A percentile compares a stretch with the other conserved stretches of the same genome.
Conservation (phyloP, 306 rosid genomes). For the Mimosa bimucronata region DNA sequence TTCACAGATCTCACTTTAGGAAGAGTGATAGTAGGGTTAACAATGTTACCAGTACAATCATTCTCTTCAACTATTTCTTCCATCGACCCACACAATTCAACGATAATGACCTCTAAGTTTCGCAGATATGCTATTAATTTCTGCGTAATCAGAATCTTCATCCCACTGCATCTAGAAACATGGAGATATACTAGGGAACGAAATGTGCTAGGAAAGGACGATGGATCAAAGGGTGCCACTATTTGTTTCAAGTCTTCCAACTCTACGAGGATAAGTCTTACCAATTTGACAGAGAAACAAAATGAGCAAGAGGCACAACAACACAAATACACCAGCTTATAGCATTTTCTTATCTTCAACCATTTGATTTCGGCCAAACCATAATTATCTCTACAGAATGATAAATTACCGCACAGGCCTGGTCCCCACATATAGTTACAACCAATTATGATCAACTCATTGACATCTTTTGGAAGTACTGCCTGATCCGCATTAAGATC, state of each 20-base stretch:
- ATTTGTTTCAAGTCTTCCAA: background rate
- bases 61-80: background rate
- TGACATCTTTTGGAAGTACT: conserved; percentile 9
- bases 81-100: background rate
- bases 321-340: background rate
- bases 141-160: too few relatives aligned
- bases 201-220: background rate
- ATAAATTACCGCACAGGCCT: conserved; percentile 2
- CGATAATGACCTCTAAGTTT: too few relatives aligned
- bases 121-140: too few relatives aligned
- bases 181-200: background rate
- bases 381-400: background rate
- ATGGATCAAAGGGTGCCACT: background rate
- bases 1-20: background rate
- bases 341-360: fast-evolving
- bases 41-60: background rate
- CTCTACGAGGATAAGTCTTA: fast-evolving
- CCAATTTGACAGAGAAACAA: background rate
- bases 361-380: background rate
- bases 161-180: too few relatives aligned
- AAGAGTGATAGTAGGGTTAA: background rate
- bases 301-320: background rate
- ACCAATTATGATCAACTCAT: background rate
- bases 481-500: too few relatives aligned
- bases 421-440: background rate